Base-by-base conservation (phyloP, 2,329 filamentous ascomycete species). In the Talaromyces sp. region DNA sequence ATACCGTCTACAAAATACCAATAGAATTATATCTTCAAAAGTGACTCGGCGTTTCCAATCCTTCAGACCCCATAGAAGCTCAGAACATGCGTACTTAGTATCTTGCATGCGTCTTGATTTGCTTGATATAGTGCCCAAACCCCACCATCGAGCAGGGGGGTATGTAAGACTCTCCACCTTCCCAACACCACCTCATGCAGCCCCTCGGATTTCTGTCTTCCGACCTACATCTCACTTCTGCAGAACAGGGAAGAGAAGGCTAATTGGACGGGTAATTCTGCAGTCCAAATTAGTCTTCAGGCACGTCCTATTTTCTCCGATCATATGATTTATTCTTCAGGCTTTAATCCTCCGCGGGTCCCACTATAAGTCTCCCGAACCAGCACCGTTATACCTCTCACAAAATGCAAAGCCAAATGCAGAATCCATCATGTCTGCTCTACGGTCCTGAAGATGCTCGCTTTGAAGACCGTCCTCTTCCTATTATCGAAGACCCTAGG, bases 341-440 rank as follows among this genome's bases (percentile, higher is more conserved):
- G 14, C 20, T 41, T n/a, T 7, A 41, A 3, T 27, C 20, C 13
- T n/a, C 19, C 39, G 19, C n/a, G 32, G 43, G 14, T n/a, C 13
- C 19, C 30, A n/a, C 17, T 30, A 36, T 46, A 29, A 39, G 20
- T 9, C 16, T 6, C 36, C 16, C 20, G 7, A 39, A 30, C 32
- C 36, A 27, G 20, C 30, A 10, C 11, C 10, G 36, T 22, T 10
- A 11, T 10, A 29, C n/a, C 19, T 32, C 13, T 19, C 14, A 48
- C 17, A 19, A 19, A 9, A 4, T 19, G 8, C 33, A 30, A 35
- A 3, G 29, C 43, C 54, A 24, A n/a, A 63, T 57, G 56, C 45
- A 56, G 51, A 78, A 78, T 51, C 75, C 73, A 2, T 76, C 74
- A 0, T 71, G 75, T 42, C 63, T 78, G 2, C 68, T 79, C 1